Percentiles rank a stretch among this genome's conserved stretches.
Evolutionary conservation across 2,329 filamentous ascomycete species (phyloP).

Genomic region (Penicillium griseofulvum): DNA sequence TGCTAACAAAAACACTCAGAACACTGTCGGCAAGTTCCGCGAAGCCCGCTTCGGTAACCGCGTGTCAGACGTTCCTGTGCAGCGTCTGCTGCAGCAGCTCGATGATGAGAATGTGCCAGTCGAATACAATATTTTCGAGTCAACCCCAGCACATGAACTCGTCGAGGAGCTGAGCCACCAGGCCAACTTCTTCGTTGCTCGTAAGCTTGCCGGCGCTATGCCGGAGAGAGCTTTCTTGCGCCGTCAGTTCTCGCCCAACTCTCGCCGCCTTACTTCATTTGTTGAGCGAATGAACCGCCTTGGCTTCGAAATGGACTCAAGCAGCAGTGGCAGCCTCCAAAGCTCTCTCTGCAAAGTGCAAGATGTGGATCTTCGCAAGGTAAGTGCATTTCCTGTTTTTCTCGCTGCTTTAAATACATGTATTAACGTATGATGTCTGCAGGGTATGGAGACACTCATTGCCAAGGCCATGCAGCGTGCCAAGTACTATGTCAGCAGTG

Average conservation of each 20-base stretch:
- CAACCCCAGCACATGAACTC: conserved; percentile 81
- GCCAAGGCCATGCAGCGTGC: conserved; percentile 95
- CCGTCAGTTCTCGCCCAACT: conserved; percentile 79
- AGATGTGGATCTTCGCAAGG: conserved; percentile 81
- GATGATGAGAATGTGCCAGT: conserved; percentile 98
- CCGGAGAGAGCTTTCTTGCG: conserved; percentile 92
- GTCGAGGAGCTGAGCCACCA: conserved; percentile 95
- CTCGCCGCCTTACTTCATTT: conserved; percentile 84
- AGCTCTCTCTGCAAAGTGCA: conserved; percentile 94
- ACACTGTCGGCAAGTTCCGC: conserved; percentile 84
- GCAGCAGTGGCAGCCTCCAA: conserved; percentile 85
- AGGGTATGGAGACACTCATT: conserved; percentile 91
- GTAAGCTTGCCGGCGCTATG: conserved; percentile 73
- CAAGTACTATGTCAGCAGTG: conserved; percentile 88
- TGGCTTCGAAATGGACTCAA: conserved; percentile 83
- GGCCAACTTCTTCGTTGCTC: conserved; percentile 83
- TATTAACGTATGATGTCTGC: conserved; percentile 14
- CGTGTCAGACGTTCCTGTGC: conserved; percentile 73
- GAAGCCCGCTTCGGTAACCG: conserved; percentile 81
- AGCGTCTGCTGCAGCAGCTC: conserved; percentile 86
- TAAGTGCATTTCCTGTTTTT: conserved; percentile 22
- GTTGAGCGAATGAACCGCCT: conserved; percentile 89
- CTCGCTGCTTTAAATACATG: not conserved
- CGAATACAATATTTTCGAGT: conserved; percentile 93
- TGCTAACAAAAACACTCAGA: conserved; percentile 41